phyloP scores from a whole-genome alignment of 306 rosid genomes.

The Quercus berberidifolia region DNA sequence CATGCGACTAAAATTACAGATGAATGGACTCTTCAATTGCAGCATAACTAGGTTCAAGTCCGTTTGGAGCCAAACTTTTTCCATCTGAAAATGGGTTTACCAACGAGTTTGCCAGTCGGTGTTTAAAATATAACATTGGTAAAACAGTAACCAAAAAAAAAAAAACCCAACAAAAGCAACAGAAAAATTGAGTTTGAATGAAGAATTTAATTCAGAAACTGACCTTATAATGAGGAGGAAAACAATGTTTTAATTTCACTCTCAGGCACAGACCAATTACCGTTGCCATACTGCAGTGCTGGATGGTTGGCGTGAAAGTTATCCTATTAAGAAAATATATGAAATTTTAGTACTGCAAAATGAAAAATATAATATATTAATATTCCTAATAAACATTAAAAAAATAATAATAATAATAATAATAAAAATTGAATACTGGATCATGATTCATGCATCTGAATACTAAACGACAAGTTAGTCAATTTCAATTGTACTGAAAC shows the following conservation, averaged over 20 bases:
- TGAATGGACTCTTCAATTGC: background rate
- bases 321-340: conserved; percentile 46
- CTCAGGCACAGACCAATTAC: conserved; percentile 93
- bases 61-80: no score
- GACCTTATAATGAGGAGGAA: conserved; percentile 94
- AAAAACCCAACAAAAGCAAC: background rate
- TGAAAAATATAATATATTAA: background rate
- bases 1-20: no score
- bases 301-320: conserved; percentile 93
- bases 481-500: background rate
- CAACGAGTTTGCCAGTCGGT: background rate
- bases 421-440: no score
- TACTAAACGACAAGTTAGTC: no score
- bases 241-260: conserved; percentile 73
- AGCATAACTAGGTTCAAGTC: no score
- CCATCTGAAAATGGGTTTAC: background rate
- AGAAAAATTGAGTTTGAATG: background rate
- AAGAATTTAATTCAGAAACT: background rate
- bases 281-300: conserved; percentile 97
- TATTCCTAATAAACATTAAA: background rate
- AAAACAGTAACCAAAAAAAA: background rate
- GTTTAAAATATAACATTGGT: background rate
- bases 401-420: no score
- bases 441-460: no score
- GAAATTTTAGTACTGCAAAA: background rate